Evolutionary conservation across 2,329 filamentous ascomycete species (phyloP).

Genomic region (Arthrobotrys iridis): DNA sequence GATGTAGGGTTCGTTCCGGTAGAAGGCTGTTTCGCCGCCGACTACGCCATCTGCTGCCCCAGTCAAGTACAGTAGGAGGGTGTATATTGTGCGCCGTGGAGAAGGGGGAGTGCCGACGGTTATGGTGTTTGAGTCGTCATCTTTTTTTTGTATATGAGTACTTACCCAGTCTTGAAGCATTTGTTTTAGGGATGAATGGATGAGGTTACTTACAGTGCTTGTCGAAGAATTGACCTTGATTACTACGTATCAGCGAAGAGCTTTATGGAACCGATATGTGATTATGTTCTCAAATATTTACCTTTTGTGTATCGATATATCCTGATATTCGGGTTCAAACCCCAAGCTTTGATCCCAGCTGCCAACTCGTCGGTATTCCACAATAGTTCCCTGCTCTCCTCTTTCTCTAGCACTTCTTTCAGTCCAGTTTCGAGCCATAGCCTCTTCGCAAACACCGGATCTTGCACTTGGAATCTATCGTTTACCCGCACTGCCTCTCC

Average conservation of each 20-base stretch:
- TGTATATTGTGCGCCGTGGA: constrained; percentile 83
- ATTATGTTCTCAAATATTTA: constrained; percentile 60
- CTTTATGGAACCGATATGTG: neutral
- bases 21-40: constrained; percentile 89
- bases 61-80: constrained; percentile 85
- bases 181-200: neutral
- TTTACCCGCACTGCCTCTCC: constrained; percentile 87
- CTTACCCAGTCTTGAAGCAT: constrained; percentile 3
- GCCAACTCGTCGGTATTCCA: constrained; percentile 54
- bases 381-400: constrained; percentile 57
- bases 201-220: constrained; percentile 79
- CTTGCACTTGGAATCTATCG: constrained; percentile 85
- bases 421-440: constrained; percentile 83
- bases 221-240: constrained; percentile 82
- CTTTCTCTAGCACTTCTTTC: constrained; percentile 67
- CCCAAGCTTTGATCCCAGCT: constrained; percentile 69
- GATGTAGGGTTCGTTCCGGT: constrained; percentile 66
- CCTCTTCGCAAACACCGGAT: constrained; percentile 75
- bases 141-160: no score
- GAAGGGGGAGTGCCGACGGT: constrained; percentile 65
- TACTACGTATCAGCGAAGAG: neutral
- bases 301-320: constrained; percentile 79
- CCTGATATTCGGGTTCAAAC: constrained; percentile 86
- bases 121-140: constrained; percentile 85
- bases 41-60: constrained; percentile 77